Conservation (phyloP, 1,139 yeast species). For the Entelexis sorbosivorans region DNA sequence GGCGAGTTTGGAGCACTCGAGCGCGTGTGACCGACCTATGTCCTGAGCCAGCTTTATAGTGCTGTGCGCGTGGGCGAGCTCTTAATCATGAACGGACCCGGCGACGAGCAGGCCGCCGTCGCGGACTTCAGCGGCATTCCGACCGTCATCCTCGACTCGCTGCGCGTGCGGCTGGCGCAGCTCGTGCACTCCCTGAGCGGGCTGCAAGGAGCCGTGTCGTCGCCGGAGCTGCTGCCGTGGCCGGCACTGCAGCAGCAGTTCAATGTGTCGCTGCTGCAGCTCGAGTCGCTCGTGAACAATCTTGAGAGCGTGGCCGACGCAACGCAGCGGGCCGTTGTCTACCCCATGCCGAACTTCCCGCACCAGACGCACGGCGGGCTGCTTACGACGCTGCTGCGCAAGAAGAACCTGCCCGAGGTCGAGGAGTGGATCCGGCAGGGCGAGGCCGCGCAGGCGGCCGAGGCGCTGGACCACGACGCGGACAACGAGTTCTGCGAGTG, state of each 20-base stretch:
- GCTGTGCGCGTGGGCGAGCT: background rate
- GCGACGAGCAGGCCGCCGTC: constrained; percentile 1
- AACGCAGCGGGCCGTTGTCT: constrained; percentile 58
- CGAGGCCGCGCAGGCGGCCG: constrained; percentile 29
- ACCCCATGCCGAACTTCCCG: constrained; percentile 76
- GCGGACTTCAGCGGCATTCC: constrained; percentile 38
- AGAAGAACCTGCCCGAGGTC: constrained; percentile 82
- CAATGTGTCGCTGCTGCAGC: constrained; percentile 70
- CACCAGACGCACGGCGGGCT: constrained; percentile 72
- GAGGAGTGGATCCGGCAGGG: constrained; percentile 73
- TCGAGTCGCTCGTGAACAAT: constrained; percentile 60
- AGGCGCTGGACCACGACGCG: constrained; percentile 26
- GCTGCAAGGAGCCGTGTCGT: constrained; percentile 30
- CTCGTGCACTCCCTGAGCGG: constrained; percentile 31
- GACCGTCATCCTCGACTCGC: constrained; percentile 47
- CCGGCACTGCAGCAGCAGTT: constrained; percentile 65
- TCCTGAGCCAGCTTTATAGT: no score
- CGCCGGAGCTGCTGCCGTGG: constrained; percentile 33
- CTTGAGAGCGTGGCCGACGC: constrained; percentile 50
- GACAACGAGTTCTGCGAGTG: constrained; percentile 40
- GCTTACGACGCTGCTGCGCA: constrained; percentile 69
- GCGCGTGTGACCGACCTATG: no score
- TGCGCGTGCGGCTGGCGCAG: constrained; percentile 50
- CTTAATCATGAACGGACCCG: constrained; percentile 7
- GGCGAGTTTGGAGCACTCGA: no score